Evolutionary conservation across 148 eudicot genomes (phyloP).

Genomic region (Chenopodium album): DNA sequence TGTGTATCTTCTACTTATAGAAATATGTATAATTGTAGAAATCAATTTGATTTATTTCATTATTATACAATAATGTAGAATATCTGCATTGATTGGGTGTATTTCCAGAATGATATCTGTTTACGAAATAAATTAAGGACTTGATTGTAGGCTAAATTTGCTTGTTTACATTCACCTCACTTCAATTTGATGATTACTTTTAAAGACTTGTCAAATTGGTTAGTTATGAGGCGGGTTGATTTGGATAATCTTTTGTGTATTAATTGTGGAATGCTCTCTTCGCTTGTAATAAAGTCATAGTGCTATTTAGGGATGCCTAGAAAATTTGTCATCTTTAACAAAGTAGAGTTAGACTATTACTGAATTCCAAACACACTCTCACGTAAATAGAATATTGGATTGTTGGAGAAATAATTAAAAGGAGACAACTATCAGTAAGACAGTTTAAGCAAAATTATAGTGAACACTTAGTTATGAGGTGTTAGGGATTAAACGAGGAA

Average conservation of each 20-base stretch:
- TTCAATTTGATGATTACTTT: background rate
- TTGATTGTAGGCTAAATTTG: background rate
- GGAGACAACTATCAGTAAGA: background rate
- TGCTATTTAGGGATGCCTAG: background rate
- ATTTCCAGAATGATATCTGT: background rate
- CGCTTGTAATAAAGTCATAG: background rate
- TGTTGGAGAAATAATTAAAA: background rate
- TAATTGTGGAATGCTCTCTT: background rate
- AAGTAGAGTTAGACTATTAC: background rate
- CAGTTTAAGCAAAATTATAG: background rate
- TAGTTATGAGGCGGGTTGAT: background rate
- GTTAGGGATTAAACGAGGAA: no score
- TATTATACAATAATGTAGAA: background rate
- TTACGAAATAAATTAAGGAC: background rate
- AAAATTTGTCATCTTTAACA: background rate
- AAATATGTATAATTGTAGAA: background rate
- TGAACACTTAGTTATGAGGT: background rate
- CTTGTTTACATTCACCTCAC: background rate
- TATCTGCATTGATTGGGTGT: background rate
- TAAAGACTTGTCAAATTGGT: background rate
- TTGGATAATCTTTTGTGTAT: background rate
- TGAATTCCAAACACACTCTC: background rate
- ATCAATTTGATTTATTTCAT: background rate
- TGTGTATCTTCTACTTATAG: background rate
- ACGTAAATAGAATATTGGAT: background rate